Conservation (phyloP, 495 filamentous ascomycete species). For the Friedmanniomyces simplex region DNA sequence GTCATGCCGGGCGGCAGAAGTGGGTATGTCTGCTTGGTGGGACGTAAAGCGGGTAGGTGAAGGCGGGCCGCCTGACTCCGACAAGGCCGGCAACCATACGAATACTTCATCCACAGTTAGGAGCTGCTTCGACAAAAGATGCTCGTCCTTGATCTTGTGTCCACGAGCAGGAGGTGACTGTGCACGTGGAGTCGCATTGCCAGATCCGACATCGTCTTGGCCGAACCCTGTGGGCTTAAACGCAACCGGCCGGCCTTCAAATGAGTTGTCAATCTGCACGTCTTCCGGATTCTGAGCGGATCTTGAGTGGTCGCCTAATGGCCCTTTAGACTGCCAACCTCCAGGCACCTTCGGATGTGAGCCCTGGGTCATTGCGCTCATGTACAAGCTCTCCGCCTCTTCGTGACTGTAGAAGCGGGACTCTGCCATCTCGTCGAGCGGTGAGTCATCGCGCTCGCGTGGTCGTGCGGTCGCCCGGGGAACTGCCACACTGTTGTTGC, state of each 20-base stretch:
- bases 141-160: background rate
- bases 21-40: background rate
- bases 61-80: background rate
- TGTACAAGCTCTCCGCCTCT: slow-evolving; percentile 94
- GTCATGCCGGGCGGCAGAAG: background rate
- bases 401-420: slow-evolving; percentile 82
- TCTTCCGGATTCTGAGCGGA: background rate
- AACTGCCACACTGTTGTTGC: background rate
- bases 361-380: slow-evolving; percentile 54
- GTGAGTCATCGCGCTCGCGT: background rate
- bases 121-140: slow-evolving; percentile 1
- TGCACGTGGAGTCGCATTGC: slow-evolving; percentile 11
- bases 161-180: background rate
- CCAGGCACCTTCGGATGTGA: slow-evolving; percentile 24
- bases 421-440: slow-evolving; percentile 37
- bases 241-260: background rate
- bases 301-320: background rate
- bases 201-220: background rate
- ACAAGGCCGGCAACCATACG: slow-evolving; percentile 6
- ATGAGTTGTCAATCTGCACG: background rate
- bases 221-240: background rate
- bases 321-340: slow-evolving; percentile 24
- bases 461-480: background rate
- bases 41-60: background rate
- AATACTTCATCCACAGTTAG: slow-evolving; percentile 3